Conservation (phyloP, 208 protist species). For the Leishmania tarentolae region DNA sequence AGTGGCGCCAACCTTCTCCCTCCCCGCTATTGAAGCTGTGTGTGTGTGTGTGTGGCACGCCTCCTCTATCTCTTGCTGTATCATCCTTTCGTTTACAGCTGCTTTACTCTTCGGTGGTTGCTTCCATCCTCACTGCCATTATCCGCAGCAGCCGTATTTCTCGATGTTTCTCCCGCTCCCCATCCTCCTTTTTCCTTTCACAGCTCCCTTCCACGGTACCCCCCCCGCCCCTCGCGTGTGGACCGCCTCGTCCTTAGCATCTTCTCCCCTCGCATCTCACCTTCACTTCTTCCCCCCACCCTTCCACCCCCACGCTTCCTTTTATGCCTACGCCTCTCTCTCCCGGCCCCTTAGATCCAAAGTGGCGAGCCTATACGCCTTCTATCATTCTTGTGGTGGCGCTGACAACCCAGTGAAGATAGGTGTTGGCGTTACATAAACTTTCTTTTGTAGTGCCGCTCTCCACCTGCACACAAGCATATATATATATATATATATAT, state of each 20-base stretch:
- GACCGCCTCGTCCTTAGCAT: not conserved
- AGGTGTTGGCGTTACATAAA: not conserved
- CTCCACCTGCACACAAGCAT: not conserved
- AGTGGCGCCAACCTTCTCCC: no score
- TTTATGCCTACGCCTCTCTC: conserved; percentile 8
- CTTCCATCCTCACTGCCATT: not conserved
- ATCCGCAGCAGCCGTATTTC: not conserved
- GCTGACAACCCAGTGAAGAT: not conserved
- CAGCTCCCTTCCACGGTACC: not conserved
- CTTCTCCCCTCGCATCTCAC: not conserved
- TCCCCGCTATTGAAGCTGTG: not conserved
- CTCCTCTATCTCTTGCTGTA: not conserved
- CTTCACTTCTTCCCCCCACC: no score
- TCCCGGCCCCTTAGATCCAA: conserved; percentile 3
- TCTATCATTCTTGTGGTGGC: not conserved
- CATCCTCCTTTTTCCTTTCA: not conserved
- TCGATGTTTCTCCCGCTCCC: not conserved
- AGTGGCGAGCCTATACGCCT: not conserved
- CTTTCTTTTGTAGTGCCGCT: not conserved
- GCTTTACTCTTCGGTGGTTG: not conserved
- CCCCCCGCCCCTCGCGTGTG: not conserved
- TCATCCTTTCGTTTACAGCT: not conserved
- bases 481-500: not conserved
- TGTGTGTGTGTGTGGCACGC: not conserved
- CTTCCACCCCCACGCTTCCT: not conserved